Conservation (phyloP, 139 green algal genomes). For the Klebsormidium nitens region DNA sequence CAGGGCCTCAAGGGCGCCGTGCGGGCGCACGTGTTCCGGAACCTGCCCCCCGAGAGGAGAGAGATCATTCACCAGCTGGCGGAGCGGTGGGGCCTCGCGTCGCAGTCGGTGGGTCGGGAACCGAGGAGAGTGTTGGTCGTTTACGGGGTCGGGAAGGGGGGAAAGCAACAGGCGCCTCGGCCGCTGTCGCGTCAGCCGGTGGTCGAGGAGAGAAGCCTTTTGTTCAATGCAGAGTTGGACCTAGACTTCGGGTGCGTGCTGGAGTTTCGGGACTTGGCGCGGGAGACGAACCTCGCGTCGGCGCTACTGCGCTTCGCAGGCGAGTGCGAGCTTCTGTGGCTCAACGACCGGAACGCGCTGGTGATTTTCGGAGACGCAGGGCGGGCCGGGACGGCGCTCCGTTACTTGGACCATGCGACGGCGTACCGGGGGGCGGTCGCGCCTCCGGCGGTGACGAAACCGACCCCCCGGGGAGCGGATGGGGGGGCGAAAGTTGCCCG, state of each 20-base stretch:
- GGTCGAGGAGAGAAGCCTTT: too few relatives aligned
- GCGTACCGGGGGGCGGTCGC: slow-evolving; percentile 22
- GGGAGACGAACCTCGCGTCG: slow-evolving; percentile 10
- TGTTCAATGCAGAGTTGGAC: slow-evolving; percentile 17
- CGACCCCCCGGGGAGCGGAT: too few relatives aligned
- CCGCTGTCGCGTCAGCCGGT: too few relatives aligned
- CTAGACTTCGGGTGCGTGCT: slow-evolving; percentile 15
- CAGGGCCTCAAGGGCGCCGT: not conserved
- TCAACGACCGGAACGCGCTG: slow-evolving; percentile 32
- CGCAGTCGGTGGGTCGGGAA: slow-evolving; percentile 17
- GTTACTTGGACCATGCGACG: slow-evolving; percentile 17
- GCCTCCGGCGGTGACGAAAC: too few relatives aligned
- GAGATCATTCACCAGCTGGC: slow-evolving; percentile 28
- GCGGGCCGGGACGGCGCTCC: slow-evolving; percentile 18
- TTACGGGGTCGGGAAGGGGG: not conserved
- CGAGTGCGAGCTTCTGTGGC: slow-evolving; percentile 41
- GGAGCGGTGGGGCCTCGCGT: slow-evolving; percentile 4
- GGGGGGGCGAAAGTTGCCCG: too few relatives aligned
- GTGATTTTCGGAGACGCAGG: slow-evolving; percentile 20
- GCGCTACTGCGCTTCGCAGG: slow-evolving; percentile 32
- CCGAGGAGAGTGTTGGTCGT: slow-evolving; percentile 30
- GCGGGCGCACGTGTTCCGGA: slow-evolving; percentile 30
- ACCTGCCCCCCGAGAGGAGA: slow-evolving; percentile 4
- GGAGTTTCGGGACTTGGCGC: slow-evolving; percentile 10
- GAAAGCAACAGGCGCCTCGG: not conserved